Evolutionary conservation across 139 green algal genomes (phyloP).

Genomic region (Tetraselmis striata): DNA sequence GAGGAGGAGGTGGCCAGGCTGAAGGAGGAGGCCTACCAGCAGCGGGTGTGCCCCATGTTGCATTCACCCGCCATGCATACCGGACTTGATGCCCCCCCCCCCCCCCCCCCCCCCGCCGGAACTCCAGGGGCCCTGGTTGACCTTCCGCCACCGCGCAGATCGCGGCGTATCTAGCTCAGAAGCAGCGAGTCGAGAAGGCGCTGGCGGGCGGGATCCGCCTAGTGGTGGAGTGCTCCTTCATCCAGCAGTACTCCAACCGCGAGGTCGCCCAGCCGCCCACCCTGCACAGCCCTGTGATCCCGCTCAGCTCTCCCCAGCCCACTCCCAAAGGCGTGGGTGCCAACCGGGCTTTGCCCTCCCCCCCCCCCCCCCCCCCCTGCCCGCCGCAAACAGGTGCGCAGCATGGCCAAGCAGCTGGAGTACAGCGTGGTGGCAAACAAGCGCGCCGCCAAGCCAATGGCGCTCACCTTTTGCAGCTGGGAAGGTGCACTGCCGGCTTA

Average conservation of each 20-base stretch:
- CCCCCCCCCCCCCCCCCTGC: too few relatives aligned
- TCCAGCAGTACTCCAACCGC: not conserved
- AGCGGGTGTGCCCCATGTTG: not conserved
- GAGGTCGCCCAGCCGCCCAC: too few relatives aligned
- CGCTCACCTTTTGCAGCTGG: constrained; percentile 25
- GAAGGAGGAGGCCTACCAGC: not conserved
- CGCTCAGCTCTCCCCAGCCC: too few relatives aligned
- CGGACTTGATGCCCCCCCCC: too few relatives aligned
- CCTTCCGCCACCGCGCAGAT: not conserved
- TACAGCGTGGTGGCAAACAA: constrained; percentile 18
- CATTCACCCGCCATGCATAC: not conserved
- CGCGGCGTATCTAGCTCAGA: constrained; percentile 2
- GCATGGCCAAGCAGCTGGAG: constrained; percentile 40
- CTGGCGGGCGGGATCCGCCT: not conserved
- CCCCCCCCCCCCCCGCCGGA: too few relatives aligned
- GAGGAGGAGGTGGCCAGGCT: not conserved
- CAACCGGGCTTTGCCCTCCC: too few relatives aligned
- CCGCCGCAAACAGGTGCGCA: too few relatives aligned
- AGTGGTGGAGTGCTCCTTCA: constrained; percentile 7
- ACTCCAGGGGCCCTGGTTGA: not conserved
- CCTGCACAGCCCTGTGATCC: too few relatives aligned
- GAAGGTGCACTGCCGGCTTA: constrained; percentile 1
- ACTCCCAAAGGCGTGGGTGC: too few relatives aligned
- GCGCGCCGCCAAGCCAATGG: constrained; percentile 6
- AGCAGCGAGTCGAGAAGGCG: not conserved